Evolutionary conservation across 2,329 filamentous ascomycete species (phyloP).

Genomic region (Ilyonectria destructans): DNA sequence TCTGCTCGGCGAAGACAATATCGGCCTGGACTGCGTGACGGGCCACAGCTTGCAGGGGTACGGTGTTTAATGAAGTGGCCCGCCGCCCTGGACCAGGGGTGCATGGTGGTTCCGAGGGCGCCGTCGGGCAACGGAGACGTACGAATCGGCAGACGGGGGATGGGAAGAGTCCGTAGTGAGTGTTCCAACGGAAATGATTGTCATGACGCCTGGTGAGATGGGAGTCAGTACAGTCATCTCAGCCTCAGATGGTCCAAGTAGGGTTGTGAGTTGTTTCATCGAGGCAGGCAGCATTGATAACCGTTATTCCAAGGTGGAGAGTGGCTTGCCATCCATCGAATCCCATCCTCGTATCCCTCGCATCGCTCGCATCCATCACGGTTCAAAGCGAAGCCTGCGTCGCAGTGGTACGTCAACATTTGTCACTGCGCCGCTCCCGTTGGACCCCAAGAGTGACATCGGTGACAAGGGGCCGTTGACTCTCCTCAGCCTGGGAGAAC

Average conservation of each 20-base stretch:
- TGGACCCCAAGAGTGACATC: not conserved
- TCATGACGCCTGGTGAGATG: not conserved
- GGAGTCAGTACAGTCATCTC: not conserved
- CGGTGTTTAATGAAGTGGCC: constrained; percentile 21
- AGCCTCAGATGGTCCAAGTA: not conserved
- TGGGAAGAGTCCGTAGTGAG: not conserved
- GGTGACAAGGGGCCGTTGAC: not conserved
- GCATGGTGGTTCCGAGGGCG: constrained; percentile 3
- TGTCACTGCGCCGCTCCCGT: not conserved
- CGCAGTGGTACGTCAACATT: no score
- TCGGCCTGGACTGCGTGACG: no score
- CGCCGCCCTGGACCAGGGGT: not conserved
- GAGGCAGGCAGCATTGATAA: not conserved
- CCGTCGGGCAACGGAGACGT: constrained; percentile 7
- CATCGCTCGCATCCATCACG: no score
- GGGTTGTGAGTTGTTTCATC: not conserved
- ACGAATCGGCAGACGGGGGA: constrained; percentile 4
- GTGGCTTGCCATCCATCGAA: not conserved
- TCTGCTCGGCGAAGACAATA: no score
- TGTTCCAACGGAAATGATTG: not conserved
- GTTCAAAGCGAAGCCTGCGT: no score
- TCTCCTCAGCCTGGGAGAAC: not conserved
- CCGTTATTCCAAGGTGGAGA: not conserved
- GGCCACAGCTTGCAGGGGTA: not conserved
- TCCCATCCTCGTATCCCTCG: not conserved